phyloP scores from a whole-genome alignment of 2,329 filamentous ascomycete species.

The Byssoonygena ceratinophila region DNA sequence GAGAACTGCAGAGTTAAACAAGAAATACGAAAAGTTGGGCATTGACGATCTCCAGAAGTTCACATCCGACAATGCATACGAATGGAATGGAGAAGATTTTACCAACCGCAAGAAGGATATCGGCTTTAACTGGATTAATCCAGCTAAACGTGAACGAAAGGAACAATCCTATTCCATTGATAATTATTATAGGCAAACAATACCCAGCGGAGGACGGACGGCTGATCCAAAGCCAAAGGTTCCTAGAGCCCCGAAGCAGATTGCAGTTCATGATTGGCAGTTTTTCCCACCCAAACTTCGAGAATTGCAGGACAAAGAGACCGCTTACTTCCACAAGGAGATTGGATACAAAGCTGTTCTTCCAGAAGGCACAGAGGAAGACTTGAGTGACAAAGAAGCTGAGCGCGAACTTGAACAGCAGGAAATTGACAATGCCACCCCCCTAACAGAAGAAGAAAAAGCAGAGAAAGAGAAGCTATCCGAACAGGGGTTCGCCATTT shows the following conservation, averaged over 20 bases:
- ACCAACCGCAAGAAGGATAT: conserved; percentile 85
- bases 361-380: conserved; percentile 80
- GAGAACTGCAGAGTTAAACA: conserved; percentile 78
- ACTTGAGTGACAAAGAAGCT: conserved; percentile 71
- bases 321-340: conserved; percentile 88
- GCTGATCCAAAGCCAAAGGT: conserved; percentile 87
- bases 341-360: conserved; percentile 90
- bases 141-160: conserved; percentile 94
- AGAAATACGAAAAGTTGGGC: conserved; percentile 91
- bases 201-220: conserved; percentile 67
- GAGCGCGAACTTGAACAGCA: conserved; percentile 79
- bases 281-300: conserved; percentile 80
- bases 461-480: conserved; percentile 75
- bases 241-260: conserved; percentile 88
- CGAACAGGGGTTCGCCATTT: conserved; percentile 76
- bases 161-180: conserved; percentile 98
- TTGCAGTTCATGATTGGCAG: conserved; percentile 88
- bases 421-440: conserved; percentile 83
- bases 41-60: conserved; percentile 97
- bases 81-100: conserved; percentile 98
- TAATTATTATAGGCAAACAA: conserved; percentile 89
- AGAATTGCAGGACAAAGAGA: conserved; percentile 92
- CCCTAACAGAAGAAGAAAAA: conserved; percentile 79
- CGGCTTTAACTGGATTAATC: conserved; percentile 93
- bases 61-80: conserved; percentile 91